Evolutionary conservation across 192 early-diverging fungal species (phyloP).

Genomic region (Ambispora gerdemannii): DNA sequence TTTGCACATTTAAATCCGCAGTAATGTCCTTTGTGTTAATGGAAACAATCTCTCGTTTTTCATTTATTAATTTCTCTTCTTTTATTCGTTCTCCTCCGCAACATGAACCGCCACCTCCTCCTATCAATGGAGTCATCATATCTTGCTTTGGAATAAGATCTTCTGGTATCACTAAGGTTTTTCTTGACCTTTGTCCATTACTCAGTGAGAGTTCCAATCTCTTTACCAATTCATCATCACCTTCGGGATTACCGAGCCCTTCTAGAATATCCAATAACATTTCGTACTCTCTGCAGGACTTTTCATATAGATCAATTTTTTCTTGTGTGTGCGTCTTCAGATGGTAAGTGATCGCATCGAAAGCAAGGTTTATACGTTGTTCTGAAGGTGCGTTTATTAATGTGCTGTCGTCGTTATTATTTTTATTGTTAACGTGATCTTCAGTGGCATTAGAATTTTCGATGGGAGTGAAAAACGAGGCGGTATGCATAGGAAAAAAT

Average conservation of each 20-base stretch:
- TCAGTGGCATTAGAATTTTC: neutral
- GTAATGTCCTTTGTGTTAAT: neutral
- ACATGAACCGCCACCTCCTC: neutral
- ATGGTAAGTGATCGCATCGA: conserved; percentile 26
- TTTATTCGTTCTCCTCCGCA: neutral
- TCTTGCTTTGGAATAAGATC: neutral
- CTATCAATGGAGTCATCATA: neutral
- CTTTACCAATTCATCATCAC: conserved; percentile 15
- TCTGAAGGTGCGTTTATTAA: neutral
- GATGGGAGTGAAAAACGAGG: conserved; percentile 24
- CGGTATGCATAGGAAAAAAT: neutral
- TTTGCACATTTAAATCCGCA: neutral
- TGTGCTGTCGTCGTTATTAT: neutral
- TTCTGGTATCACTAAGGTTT: neutral
- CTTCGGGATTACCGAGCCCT: conserved; percentile 5
- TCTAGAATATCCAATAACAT: conserved; percentile 29
- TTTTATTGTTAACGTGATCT: neutral
- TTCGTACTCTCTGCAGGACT: conserved; percentile 29
- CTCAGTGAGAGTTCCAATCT: conserved; percentile 22
- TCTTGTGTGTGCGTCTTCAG: conserved; percentile 27
- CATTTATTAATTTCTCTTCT: neutral
- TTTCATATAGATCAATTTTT: conserved; percentile 28
- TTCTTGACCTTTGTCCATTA: neutral
- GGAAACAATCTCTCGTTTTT: neutral
- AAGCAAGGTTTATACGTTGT: conserved; percentile 1